A percentile compares a stretch with the other conserved stretches of the same genome.
phyloP scores from a whole-genome alignment of 2,329 filamentous ascomycete species.

The Periconia macrospinosa region DNA sequence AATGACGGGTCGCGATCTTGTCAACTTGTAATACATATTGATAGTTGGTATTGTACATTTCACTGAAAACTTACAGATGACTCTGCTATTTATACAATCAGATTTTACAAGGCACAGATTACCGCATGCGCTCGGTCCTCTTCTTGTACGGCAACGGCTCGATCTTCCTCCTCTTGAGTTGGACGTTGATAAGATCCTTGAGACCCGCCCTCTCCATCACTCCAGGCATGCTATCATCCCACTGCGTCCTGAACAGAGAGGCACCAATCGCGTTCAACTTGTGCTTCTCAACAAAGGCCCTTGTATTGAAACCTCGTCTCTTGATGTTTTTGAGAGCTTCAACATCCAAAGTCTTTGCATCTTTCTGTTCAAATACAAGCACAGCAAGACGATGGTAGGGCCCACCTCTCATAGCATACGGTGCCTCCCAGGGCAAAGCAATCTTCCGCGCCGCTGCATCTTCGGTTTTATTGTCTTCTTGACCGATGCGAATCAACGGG shows the following conservation, averaged over 20 bases:
- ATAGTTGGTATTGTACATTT: constrained; percentile 18
- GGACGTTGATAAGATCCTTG: constrained; percentile 71
- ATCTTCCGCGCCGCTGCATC: constrained; percentile 60
- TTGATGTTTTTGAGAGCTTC: constrained; percentile 74
- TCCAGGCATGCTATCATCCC: constrained; percentile 84
- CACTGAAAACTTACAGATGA: constrained; percentile 17
- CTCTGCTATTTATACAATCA: background rate
- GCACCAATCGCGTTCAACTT: constrained; percentile 74
- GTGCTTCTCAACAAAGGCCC: constrained; percentile 72
- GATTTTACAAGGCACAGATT: constrained; percentile 7
- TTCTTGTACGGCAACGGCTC: constrained; percentile 68
- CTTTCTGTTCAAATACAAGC: constrained; percentile 78
- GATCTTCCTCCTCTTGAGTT: constrained; percentile 80
- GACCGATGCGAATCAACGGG: constrained; percentile 33
- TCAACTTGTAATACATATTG: constrained; percentile 10
- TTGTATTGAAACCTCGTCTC: constrained; percentile 73
- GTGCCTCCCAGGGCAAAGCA: constrained; percentile 78
- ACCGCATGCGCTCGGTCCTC: constrained; percentile 54
- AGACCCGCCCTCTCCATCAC: constrained; percentile 83
- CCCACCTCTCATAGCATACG: constrained; percentile 84
- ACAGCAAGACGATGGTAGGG: constrained; percentile 88
- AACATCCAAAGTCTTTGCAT: constrained; percentile 45
- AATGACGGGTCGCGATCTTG: background rate
- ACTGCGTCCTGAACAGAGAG: constrained; percentile 83
- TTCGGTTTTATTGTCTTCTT: constrained; percentile 44